Percentiles rank a stretch among this genome's conserved stretches.
Evolutionary conservation across 306 rosid species (phyloP).

Genomic region (Vigna unguiculata): DNA sequence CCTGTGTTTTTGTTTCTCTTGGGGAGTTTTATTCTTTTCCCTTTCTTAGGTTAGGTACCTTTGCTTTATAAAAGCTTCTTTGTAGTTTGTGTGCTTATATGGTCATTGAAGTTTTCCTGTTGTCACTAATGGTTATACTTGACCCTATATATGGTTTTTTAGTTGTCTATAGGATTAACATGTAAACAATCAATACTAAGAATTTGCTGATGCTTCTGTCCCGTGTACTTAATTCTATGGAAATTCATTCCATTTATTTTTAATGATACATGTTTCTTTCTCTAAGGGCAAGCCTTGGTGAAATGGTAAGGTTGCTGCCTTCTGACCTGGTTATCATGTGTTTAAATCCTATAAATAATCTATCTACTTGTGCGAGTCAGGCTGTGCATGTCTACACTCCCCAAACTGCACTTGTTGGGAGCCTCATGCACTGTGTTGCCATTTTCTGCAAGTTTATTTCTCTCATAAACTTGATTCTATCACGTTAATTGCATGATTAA

Average conservation of each 20-base stretch:
- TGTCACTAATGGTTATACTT: slow-evolving; percentile 8
- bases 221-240: slow-evolving; percentile 13
- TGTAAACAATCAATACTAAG: slow-evolving; percentile 12
- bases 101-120: slow-evolving; percentile 17
- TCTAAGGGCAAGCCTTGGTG: slow-evolving; percentile 2
- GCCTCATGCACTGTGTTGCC: neutral
- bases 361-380: neutral
- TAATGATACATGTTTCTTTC: slow-evolving; percentile 20
- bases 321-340: neutral
- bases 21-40: neutral
- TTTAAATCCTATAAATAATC: slow-evolving; percentile 8
- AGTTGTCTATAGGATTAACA: slow-evolving; percentile 6
- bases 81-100: slow-evolving; percentile 12
- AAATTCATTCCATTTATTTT: slow-evolving; percentile 5
- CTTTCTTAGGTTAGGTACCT: neutral
- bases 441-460: neutral
- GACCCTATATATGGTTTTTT: slow-evolving; percentile 16
- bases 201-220: slow-evolving; percentile 7
- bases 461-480: slow-evolving; percentile 21
- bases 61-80: neutral
- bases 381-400: neutral
- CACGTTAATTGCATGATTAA: slow-evolving; percentile 19
- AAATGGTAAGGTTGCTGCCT: neutral
- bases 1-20: neutral
- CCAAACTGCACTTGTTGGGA: neutral